Percentiles rank a stretch among this genome's conserved stretches.
Conservation (phyloP, 75 land plant species). For the Pinus tabuliformis region DNA sequence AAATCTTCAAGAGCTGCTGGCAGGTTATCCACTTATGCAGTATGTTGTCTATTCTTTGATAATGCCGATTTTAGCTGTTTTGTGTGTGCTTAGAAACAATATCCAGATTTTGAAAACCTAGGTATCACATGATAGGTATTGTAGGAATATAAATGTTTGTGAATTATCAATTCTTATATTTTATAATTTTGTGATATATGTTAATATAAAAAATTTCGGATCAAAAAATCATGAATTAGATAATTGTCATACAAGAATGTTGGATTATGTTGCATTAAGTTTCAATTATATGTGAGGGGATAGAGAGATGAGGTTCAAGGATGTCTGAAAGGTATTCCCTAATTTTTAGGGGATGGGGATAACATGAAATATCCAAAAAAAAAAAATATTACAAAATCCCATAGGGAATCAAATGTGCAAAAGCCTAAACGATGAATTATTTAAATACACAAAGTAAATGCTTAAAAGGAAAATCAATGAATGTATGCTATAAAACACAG, state of each 20-base stretch:
- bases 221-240: neutral
- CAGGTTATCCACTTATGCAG: conserved; percentile 77
- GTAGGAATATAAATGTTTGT: neutral
- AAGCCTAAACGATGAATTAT: no score
- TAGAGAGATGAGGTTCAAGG: no score
- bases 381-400: no score
- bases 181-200: neutral
- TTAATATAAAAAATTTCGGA: neutral
- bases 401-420: no score
- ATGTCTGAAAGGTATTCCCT: no score
- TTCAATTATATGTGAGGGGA: neutral
- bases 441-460: no score
- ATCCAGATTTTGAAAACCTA: neutral
- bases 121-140: neutral
- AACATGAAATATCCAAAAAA: no score
- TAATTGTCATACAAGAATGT: neutral
- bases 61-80: neutral
- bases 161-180: neutral
- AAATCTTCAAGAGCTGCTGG: conserved; percentile 56
- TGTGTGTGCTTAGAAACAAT: neutral
- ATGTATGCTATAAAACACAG: no score
- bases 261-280: neutral
- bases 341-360: no score
- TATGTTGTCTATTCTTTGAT: conserved; percentile 18
- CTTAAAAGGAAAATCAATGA: no score